Base-by-base conservation (phyloP, 1,284 basidiomycete genomes). In the Sparassis latifolia region DNA sequence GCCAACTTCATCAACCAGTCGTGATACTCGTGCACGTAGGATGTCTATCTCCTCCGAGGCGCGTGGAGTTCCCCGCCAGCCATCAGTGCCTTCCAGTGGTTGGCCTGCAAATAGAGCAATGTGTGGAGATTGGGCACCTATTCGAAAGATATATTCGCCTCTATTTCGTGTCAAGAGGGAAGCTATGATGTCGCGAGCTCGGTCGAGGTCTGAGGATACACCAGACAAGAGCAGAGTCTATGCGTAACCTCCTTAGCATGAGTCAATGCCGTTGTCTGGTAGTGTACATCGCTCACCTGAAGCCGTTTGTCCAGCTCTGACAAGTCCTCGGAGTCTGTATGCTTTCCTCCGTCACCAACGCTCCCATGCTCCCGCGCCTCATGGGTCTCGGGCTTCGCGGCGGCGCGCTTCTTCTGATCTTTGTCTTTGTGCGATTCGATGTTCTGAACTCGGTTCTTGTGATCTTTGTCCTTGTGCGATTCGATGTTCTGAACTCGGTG, bases 111-210 rank as follows among this genome's bases (percentile, higher is more conserved):
- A 84, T 40, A 90, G 63, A 47, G 66, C 68, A 30, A 72, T 59
- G 41, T 73, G 76, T 5, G 79, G 71, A 38, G 85, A 86, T 42
- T 76, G 79, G 39, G 72, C 62, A 52, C 88, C 88, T 66, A 89
- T 74, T 58, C 82, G 77, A 54, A 89, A 70, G 37, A 89, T 70
- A 62, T 83, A 83, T 65, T 90, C 87, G 28, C 87, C 87, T 50
- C 75, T 73, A 51, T 75, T 71, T 49, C 74, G 76, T 4, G 84
- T 89, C 49, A 89, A 67, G 38, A 88, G 68, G 20, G 73, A 73
- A n/a, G 87, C 80, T 45, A 89, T 60, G 42, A 77, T 65, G 61
- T 85, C 82, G 45, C 80, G 78, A 27, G 82, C 85, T 42, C 62
- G 59, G 39, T 84, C 78, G 54, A 75, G 67, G 49, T 80, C 70